These are phyloP conservation scores for Kondoa subrosea DNA, from an alignment of 768 basidiomycete species.

Conservation along the genomic window DNA sequence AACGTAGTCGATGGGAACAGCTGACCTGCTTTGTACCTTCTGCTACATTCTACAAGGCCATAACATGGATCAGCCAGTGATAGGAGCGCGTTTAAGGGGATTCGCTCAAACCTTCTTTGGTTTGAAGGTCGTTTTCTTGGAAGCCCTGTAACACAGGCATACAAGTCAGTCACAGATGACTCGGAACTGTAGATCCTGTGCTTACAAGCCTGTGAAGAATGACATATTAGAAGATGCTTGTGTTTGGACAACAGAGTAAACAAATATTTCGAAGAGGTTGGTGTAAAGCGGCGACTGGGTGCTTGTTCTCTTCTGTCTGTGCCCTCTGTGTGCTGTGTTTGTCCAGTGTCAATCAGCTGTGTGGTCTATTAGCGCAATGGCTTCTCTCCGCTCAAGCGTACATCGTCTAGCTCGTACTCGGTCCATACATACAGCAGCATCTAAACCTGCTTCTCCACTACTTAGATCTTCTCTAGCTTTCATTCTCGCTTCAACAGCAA, in stretches of 20 bases:
- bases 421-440: neutral
- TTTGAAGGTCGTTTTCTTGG: neutral
- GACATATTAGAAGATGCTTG: neutral
- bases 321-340: too few species aligned
- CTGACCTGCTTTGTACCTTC: conserved; percentile 49
- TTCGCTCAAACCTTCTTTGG: neutral
- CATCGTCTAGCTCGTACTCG: neutral
- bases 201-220: conserved; percentile 1
- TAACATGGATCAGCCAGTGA: neutral
- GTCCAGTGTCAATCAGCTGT: too few species aligned
- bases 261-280: too few species aligned
- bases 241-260: too few species aligned
- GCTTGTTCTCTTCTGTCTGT: too few species aligned
- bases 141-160: neutral
- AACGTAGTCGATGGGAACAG: neutral
- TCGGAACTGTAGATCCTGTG: too few species aligned
- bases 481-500: neutral
- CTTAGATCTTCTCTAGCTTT: neutral
- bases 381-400: too few species aligned
- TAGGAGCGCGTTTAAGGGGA: neutral
- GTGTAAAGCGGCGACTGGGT: too few species aligned
- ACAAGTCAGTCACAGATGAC: neutral
- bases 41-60: conserved; percentile 42
- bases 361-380: too few species aligned
- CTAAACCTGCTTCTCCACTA: neutral